Evolutionary conservation across 495 filamentous ascomycete species (phyloP).

Genomic region (Glarea lozoyensis): DNA sequence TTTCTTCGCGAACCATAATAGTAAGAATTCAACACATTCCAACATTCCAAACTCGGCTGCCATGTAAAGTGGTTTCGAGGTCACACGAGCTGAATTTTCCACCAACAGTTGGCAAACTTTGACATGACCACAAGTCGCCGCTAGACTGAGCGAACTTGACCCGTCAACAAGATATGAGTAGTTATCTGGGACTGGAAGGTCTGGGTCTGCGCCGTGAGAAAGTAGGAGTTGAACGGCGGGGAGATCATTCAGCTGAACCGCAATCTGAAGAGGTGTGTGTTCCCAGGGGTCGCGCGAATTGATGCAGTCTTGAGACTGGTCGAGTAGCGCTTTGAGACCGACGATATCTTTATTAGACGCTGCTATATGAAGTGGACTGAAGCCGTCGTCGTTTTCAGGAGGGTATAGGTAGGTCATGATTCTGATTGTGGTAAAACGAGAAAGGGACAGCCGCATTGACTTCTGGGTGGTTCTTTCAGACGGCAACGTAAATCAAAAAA

Average conservation of each 20-base stretch:
- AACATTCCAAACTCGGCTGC: constrained; percentile 1
- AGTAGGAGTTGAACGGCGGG: constrained; percentile 7
- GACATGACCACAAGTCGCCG: not conserved
- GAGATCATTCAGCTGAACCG: constrained; percentile 3
- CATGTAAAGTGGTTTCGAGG: constrained; percentile 1
- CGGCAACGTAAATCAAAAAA: no score
- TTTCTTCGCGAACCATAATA: not conserved
- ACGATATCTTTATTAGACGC: not conserved
- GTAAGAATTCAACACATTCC: not conserved
- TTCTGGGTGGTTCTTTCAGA: no score
- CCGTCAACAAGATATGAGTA: not conserved
- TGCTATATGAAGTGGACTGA: constrained; percentile 7
- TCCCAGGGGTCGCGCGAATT: constrained; percentile 7
- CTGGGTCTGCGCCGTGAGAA: constrained; percentile 2
- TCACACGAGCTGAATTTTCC: not conserved
- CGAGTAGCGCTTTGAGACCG: not conserved
- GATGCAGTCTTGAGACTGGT: not conserved
- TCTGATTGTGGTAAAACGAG: no score
- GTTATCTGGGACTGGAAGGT: not conserved
- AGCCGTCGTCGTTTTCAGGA: not conserved
- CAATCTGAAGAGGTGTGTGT: constrained; percentile 7
- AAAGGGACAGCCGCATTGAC: no score
- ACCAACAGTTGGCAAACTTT: not conserved
- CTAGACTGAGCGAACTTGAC: constrained; percentile 1
- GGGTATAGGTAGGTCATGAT: no score